Conservation (phyloP, 2,329 filamentous ascomycete genomes). For the Blastomyces gilchristii region DNA sequence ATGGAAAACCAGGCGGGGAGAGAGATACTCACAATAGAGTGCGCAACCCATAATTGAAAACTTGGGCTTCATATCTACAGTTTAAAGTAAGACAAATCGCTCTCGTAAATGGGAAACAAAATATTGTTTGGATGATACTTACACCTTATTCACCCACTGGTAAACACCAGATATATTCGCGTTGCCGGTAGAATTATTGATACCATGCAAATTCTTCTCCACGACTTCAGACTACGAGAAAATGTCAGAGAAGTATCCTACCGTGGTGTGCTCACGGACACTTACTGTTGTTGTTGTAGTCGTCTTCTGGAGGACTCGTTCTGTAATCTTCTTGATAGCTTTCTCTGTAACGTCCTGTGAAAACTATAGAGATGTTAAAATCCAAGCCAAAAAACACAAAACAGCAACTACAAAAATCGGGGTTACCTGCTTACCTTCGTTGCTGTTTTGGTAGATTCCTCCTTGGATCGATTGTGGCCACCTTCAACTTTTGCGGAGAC, state of each 20-base stretch:
- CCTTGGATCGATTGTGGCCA: background rate
- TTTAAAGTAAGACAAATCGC: background rate
- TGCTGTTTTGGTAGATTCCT: background rate
- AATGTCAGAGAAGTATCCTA: background rate
- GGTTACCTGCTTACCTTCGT: background rate
- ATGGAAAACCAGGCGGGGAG: background rate
- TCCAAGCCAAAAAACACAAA: background rate
- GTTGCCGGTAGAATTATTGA: background rate
- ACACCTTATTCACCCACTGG: background rate
- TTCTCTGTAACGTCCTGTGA: background rate
- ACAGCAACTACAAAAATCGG: background rate
- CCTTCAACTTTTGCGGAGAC: background rate
- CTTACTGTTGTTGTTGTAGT: background rate
- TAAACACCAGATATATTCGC: background rate
- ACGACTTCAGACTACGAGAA: background rate
- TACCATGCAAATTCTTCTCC: background rate
- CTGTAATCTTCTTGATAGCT: background rate
- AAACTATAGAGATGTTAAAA: background rate
- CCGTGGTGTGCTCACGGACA: background rate
- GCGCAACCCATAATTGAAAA: background rate
- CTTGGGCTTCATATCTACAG: background rate
- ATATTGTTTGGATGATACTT: background rate
- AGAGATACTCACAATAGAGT: background rate
- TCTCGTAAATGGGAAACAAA: background rate
- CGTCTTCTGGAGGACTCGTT: background rate